Evolutionary conservation across 2,329 filamentous ascomycete genomes (phyloP), one percentile per base, ranked within the genome.

Genomic region (Trichoderma hamatum): DNA sequence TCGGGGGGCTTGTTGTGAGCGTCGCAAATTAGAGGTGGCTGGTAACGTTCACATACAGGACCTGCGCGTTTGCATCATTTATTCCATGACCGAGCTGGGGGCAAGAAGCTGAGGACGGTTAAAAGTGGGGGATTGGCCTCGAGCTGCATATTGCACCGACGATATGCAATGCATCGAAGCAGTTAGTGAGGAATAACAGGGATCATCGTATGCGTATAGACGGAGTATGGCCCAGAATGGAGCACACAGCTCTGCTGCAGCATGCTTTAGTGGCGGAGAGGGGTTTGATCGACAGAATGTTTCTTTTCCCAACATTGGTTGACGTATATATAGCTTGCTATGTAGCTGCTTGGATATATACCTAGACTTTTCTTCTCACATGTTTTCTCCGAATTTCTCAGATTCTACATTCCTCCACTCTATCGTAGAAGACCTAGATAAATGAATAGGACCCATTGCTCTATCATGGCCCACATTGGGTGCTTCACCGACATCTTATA

Each of bases 401-500:
- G 6, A 49, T 24, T 24, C 2, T 4, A 3, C 19, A 10, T 11
- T 21, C 19, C 3, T 46, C 21, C 19, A 10, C n/a, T 24, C 43
- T 11, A n/a, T 5, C 10, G 13, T 13, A 24, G n/a, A 49, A 13
- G n/a, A 49, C 2, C 46, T 49, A 21, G 19, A 11, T 43, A 43
- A n/a, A n/a, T 43, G 39, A 43, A 43, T 49, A 24, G 9, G 39
- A 43, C 39, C 46, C 71, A 68, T 39, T 67, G 69, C 7, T 70
- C 70, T 67, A 68, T 68, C 30, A 68, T 59, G 24, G 34, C 71
- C 61, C 71, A 70, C 5, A 46, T 24, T 52, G 62, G 32, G 72
- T 36, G 28, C 62, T 72, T 43, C 62, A 63, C 60, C 71, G 26
- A 62, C 76, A 71, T 36, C 71, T 69, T 19, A 13, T 49, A 49